Percentiles rank a stretch among this genome's conserved stretches.
Evolutionary conservation across 2,329 filamentous ascomycete species (phyloP).

Genomic region (Dendryphion nanum): DNA sequence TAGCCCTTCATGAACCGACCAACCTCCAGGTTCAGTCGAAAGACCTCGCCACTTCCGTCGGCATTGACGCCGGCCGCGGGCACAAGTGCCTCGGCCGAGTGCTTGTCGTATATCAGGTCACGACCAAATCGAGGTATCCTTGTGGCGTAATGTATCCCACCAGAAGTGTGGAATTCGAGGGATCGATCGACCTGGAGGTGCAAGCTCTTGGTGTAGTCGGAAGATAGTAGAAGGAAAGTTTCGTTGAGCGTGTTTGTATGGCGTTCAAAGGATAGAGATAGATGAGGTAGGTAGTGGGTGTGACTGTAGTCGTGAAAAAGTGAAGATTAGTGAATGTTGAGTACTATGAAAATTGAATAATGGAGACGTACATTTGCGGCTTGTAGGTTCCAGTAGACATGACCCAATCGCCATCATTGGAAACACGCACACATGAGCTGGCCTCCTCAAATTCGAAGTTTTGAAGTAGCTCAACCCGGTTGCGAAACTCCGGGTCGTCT

Average conservation of each 20-base stretch:
- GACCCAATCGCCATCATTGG: slow-evolving; percentile 94
- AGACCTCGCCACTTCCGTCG: slow-evolving; percentile 88
- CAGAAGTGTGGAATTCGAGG: slow-evolving; percentile 89
- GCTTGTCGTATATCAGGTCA: slow-evolving; percentile 80
- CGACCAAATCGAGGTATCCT: slow-evolving; percentile 89
- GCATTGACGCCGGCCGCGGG: slow-evolving; percentile 83
- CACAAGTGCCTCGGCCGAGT: slow-evolving; percentile 79
- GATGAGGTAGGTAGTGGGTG: slow-evolving; percentile 88
- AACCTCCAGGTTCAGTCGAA: slow-evolving; percentile 84
- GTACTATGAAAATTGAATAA: too few species aligned
- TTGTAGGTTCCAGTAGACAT: slow-evolving; percentile 77
- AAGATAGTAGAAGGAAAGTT: slow-evolving; percentile 82
- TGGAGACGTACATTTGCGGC: background rate
- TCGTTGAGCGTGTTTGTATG: slow-evolving; percentile 92
- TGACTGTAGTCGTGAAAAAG: too few species aligned
- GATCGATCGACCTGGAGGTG: slow-evolving; percentile 90
- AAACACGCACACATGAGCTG: slow-evolving; percentile 83
- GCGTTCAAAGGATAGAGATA: slow-evolving; percentile 88
- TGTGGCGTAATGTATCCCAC: slow-evolving; percentile 84
- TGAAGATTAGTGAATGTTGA: slow-evolving; percentile 58
- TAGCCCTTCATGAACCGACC: slow-evolving; percentile 95
- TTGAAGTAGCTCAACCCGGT: slow-evolving; percentile 89
- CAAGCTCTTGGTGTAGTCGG: slow-evolving; percentile 90
- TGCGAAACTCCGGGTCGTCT: slow-evolving; percentile 87
- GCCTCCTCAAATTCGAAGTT: slow-evolving; percentile 98